Evolutionary conservation across 1,284 basidiomycete species (phyloP).

Genomic region (Austroboletus niveus): DNA sequence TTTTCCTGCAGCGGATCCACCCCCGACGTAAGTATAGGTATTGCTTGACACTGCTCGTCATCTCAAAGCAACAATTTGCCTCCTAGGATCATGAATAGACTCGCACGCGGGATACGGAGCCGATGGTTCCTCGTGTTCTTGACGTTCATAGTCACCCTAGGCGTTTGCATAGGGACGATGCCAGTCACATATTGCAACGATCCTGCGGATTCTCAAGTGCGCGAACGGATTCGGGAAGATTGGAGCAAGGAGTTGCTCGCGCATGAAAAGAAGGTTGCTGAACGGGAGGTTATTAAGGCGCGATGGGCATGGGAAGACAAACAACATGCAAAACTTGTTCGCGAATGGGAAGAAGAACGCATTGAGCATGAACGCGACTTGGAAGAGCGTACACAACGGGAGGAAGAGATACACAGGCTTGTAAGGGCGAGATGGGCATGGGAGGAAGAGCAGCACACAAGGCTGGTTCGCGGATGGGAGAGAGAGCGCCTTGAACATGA

Average conservation of each 20-base stretch:
- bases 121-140: conserved; percentile 4
- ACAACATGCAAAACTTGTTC: no score
- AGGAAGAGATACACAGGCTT: no score
- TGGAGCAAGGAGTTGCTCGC: conserved; percentile 8
- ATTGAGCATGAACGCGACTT: no score
- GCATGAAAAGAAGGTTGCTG: conserved; percentile 1
- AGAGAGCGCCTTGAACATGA: not conserved
- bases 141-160: conserved; percentile 5
- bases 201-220: conserved; percentile 17
- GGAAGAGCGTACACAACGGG: no score
- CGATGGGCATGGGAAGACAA: conserved; percentile 6
- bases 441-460: conserved; percentile 7
- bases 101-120: not conserved
- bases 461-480: conserved; percentile 13
- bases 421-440: no score
- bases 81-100: not conserved
- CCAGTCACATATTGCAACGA: conserved; percentile 23
- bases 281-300: conserved; percentile 10
- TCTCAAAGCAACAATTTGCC: no score
- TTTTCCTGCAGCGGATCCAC: no score
- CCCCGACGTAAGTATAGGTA: no score
- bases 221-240: not conserved
- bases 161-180: conserved; percentile 11
- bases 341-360: no score
- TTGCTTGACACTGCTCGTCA: no score